These are phyloP conservation scores for Hylodesmum podocarpum DNA, from an alignment of 306 rosid genomes.

Conservation along the genomic window DNA sequence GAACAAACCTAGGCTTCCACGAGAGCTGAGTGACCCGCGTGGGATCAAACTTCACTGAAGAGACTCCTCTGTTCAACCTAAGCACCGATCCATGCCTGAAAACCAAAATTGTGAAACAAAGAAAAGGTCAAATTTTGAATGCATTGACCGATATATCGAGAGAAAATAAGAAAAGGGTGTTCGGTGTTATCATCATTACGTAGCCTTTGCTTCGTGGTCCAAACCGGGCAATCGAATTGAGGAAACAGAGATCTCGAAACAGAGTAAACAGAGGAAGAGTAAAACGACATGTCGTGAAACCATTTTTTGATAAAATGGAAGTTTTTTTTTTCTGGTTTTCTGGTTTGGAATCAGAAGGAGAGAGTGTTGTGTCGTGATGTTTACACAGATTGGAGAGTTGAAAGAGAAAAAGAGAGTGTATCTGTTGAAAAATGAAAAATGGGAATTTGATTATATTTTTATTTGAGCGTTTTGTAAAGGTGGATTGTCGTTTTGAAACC, in stretches of 20 bases:
- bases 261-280: slow-evolving; percentile 43
- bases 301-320: too few relatives aligned
- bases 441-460: too few relatives aligned
- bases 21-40: slow-evolving; percentile 82
- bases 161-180: neutral
- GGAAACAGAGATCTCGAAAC: slow-evolving; percentile 48
- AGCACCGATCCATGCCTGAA: slow-evolving; percentile 61
- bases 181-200: slow-evolving; percentile 25
- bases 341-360: neutral
- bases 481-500: neutral
- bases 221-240: slow-evolving; percentile 47
- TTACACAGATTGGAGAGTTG: neutral
- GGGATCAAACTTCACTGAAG: slow-evolving; percentile 67
- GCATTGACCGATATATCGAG: neutral
- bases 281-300: slow-evolving; percentile 31
- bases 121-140: neutral
- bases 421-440: too few relatives aligned
- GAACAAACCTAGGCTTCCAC: slow-evolving; percentile 78
- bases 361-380: neutral
- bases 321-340: too few relatives aligned
- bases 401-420: neutral
- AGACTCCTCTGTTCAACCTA: slow-evolving; percentile 38
- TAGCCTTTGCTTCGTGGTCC: slow-evolving; percentile 26
- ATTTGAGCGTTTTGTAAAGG: neutral
- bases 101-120: neutral